A percentile compares a stretch with the other conserved stretches of the same genome.
phyloP scores from a whole-genome alignment of 129 eudicot species.

The Tagetes patula region DNA sequence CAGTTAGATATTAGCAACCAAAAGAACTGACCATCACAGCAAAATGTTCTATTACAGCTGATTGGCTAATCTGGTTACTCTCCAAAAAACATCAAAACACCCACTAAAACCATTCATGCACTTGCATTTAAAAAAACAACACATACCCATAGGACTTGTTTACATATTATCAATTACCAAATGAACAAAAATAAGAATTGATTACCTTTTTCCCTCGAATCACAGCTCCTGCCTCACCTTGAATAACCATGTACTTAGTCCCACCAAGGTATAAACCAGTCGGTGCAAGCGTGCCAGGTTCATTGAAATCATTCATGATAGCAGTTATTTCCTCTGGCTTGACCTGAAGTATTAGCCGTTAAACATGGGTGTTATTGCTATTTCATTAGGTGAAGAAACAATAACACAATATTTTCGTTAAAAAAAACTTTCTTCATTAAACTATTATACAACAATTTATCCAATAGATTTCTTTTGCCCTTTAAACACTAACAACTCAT shows the following conservation, averaged over 20 bases:
- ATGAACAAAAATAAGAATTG: not conserved
- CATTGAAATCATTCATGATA: slow-evolving; percentile 68
- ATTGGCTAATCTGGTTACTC: not conserved
- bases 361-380: not conserved
- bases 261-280: slow-evolving; percentile 91
- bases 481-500: not conserved
- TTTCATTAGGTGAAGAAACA: slow-evolving; percentile 10
- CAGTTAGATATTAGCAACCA: not conserved
- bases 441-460: not conserved
- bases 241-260: slow-evolving; percentile 88
- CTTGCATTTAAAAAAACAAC: not conserved
- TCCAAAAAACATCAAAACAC: slow-evolving; percentile 9
- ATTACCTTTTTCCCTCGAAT: slow-evolving; percentile 91
- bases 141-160: not conserved
- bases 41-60: not conserved
- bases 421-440: slow-evolving; percentile 1
- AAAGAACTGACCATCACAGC: not conserved
- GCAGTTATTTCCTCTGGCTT: slow-evolving; percentile 72
- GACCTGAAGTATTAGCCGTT: slow-evolving; percentile 40
- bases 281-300: slow-evolving; percentile 89
- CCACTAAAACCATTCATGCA: slow-evolving; percentile 9
- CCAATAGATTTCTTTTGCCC: not conserved
- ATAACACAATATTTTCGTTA: slow-evolving; percentile 1
- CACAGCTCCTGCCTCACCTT: slow-evolving; percentile 88
- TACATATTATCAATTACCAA: not conserved